Evolutionary conservation across 768 basidiomycete species (phyloP), one percentile per base, ranked within the genome.

Genomic region (Candolleomyces eurysporus): DNA sequence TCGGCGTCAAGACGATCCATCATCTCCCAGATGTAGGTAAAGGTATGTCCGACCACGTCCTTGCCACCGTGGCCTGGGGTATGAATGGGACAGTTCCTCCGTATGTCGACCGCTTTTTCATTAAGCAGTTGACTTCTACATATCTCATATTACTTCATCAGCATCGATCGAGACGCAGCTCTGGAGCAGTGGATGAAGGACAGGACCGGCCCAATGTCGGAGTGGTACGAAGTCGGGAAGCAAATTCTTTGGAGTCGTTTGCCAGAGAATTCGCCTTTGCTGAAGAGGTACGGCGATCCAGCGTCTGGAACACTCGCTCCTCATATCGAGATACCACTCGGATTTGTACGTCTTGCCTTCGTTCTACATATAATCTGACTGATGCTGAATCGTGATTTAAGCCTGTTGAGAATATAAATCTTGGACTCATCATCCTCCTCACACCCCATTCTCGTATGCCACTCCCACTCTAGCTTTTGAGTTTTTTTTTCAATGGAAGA

Each of bases 21-120:
- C 32, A 77, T 61, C 63, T 73, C 14, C 77, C 77, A 3, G 66
- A 69, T 22, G 78, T 78, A 21, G 78, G 78, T 11, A 64, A 72
- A 58, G 75, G 76, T 57, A 63, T 77, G 4, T 59, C 68, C 13
- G 76, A 78, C 46, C 77, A 78, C 43, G 65, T 71, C 8, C 62
- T 64, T 2, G 46, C 66, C 17, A 22, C 51, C 30, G 63, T 60
- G 48, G 48, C 64, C 10, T 76, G 69, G 67, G 55, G 61, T 22
- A 71, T 72, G 17, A 73, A 73, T 51, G 68, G 69, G 3, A 71
- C 66, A 9, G 32, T 40, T 66, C 30, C 51, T 52, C 30, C 11
- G 10, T 30, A 52, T 31, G n/a, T 13, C 16, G 30, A 22, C 43
- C 31, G 45, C 50, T 4, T 36, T 53, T n/a, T 7, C 21, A 10